Evolutionary conservation across 331 rosid genomes (phyloP).

Genomic region (Phaseolus coccineus): DNA sequence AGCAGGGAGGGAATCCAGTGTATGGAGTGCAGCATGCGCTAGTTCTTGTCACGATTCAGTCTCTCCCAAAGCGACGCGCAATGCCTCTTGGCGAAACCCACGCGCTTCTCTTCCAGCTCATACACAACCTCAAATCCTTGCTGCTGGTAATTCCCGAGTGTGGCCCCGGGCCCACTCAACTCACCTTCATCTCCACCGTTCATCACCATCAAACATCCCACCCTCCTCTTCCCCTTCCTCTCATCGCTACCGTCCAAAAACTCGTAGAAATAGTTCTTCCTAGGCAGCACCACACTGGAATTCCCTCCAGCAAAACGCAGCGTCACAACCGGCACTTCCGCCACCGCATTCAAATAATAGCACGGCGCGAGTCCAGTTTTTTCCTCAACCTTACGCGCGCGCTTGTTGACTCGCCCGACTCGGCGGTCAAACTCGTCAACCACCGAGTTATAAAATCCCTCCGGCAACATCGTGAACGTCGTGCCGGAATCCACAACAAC

Average conservation of each 20-base stretch:
- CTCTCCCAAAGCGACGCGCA: conserved; percentile 81
- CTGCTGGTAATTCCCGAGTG: conserved; percentile 85
- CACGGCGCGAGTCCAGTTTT: conserved; percentile 75
- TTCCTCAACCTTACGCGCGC: conserved; percentile 66
- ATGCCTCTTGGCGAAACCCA: conserved; percentile 81
- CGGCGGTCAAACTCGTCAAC: conserved; percentile 68
- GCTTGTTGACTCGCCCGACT: conserved; percentile 53
- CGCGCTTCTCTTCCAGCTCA: conserved; percentile 68
- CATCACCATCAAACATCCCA: conserved; percentile 88
- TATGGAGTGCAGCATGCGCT: conserved; percentile 12
- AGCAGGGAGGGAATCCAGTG: conserved; percentile 13
- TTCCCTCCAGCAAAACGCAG: conserved; percentile 61
- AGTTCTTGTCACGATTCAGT: conserved; percentile 49
- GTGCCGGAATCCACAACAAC: conserved; percentile 93
- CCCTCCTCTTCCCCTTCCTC: conserved; percentile 51
- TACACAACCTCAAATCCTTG: conserved; percentile 89
- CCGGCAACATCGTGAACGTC: conserved; percentile 86
- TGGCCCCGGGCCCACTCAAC: conserved; percentile 76
- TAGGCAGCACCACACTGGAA: conserved; percentile 76
- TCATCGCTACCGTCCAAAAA: conserved; percentile 69
- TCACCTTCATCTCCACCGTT: conserved; percentile 85
- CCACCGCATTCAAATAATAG: conserved; percentile 52
- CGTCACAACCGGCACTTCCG: conserved; percentile 57
- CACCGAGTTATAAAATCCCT: conserved; percentile 58
- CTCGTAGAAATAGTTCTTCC: conserved; percentile 76